These are phyloP conservation scores for Sungouiella thailandica DNA, from an alignment of 805 yeast genomes.

Conservation along the genomic window DNA sequence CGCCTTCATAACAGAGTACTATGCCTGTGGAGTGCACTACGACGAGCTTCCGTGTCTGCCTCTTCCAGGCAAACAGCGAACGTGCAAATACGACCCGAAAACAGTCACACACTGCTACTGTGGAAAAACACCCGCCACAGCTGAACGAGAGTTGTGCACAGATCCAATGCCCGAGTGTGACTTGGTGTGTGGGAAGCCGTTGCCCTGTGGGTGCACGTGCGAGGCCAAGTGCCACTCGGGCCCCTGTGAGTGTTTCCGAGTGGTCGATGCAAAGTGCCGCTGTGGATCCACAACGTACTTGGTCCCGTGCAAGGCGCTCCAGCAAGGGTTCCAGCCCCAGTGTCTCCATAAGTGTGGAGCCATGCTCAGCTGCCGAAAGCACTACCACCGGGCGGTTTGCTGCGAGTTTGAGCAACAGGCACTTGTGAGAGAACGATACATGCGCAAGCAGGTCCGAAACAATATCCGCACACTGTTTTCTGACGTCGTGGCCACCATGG, in stretches of 20 bases:
- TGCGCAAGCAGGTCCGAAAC: slow-evolving; percentile 46
- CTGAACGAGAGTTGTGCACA: slow-evolving; percentile 54
- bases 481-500: slow-evolving; percentile 57
- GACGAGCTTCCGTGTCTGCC: slow-evolving; percentile 54
- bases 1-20: slow-evolving; percentile 40
- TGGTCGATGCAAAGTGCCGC: slow-evolving; percentile 49
- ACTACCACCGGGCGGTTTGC: slow-evolving; percentile 64
- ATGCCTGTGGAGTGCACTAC: slow-evolving; percentile 61
- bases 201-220: slow-evolving; percentile 74
- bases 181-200: slow-evolving; percentile 52
- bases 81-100: slow-evolving; percentile 64
- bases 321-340: slow-evolving; percentile 46
- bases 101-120: slow-evolving; percentile 68
- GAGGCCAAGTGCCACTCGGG: slow-evolving; percentile 72
- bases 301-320: slow-evolving; percentile 61
- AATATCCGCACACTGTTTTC: slow-evolving; percentile 32
- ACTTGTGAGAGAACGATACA: slow-evolving; percentile 47
- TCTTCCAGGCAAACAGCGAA: slow-evolving; percentile 17
- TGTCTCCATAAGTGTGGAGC: slow-evolving; percentile 74
- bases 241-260: slow-evolving; percentile 59
- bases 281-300: slow-evolving; percentile 56
- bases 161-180: slow-evolving; percentile 81
- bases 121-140: slow-evolving; percentile 55
- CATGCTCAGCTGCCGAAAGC: slow-evolving; percentile 73
- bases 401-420: slow-evolving; percentile 67